These are phyloP conservation scores for Vitis hybrid DNA, from an alignment of 177 flowering plant species.

Conservation along the genomic window DNA sequence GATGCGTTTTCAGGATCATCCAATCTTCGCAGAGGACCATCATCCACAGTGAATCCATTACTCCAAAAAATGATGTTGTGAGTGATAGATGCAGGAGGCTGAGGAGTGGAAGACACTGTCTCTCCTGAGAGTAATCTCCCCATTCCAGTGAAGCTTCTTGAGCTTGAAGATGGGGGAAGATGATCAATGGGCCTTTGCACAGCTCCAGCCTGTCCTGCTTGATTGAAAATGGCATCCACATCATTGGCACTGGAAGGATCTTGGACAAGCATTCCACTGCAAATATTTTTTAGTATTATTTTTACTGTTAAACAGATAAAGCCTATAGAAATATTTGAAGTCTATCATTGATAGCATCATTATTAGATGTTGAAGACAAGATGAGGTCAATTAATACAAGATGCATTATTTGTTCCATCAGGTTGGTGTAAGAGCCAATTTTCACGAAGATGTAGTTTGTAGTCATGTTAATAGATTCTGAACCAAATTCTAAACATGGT, in stretches of 20 bases:
- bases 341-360: neutral
- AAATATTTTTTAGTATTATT: constrained; percentile 2
- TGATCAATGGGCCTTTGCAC: constrained; percentile 58
- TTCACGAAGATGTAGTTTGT: no score
- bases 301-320: neutral
- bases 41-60: constrained; percentile 84
- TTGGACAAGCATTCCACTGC: constrained; percentile 60
- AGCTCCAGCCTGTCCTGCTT: constrained; percentile 75
- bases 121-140: constrained; percentile 83
- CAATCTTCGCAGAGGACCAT: constrained; percentile 84
- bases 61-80: constrained; percentile 81
- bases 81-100: constrained; percentile 57
- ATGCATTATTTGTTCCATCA: no score
- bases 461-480: no score
- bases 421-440: no score
- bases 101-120: constrained; percentile 57
- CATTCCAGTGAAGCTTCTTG: constrained; percentile 76
- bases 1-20: constrained; percentile 89
- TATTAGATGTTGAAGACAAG: neutral
- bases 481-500: no score
- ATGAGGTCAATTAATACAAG: no score
- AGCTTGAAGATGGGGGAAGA: constrained; percentile 59
- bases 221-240: constrained; percentile 82
- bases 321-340: neutral
- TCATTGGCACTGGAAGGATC: constrained; percentile 49